Evolutionary conservation across 495 filamentous ascomycete species (phyloP), one percentile per base, ranked within the genome.

Genomic region (Daldinia bambusicola): DNA sequence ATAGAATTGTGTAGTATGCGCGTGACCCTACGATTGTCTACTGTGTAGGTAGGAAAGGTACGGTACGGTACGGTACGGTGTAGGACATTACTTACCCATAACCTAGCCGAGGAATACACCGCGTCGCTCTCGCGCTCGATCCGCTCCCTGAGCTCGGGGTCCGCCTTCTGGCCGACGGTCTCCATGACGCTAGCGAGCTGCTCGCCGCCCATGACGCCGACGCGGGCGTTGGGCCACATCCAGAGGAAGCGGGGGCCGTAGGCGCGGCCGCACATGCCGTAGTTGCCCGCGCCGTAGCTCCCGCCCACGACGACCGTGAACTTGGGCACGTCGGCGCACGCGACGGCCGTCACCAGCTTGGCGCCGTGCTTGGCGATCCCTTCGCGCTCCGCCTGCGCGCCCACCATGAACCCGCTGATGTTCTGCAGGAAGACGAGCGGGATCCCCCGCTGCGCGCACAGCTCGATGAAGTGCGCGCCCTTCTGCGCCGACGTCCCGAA

Each of bases 311-410:
- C 93, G 5, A 99, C 91, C 0, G 95, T 99, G 74, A 99, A 95
- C 79, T 99, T 99, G 67, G 95, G 96, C 40, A 98, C 95, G 66
- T 97, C 90, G 9, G 94, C 93, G 77, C 94, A 98, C 4, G 94
- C 92, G 3, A 98, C 96, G 2, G 95, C 95, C 7, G 94, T 98
- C 7, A 99, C 95, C 16, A 99, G 86, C 83, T 99, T 98, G 0
- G 95, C 95, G 45, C 95, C 95, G 75, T 99, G 97, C 85, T 98
- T 98, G 32, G 95, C 95, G 71, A 99, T 98, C 6, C 95, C 95
- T 57, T 93, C 95, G 45, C 89, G 90, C 79, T 99, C 95, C 4
- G 95, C 95, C 74, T 97, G 93, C 7, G 86, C 86, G 31, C 95
- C 95, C 12, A 99, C 95, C 95, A 99, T 99, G 84, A 99, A 99